Evolutionary conservation across 495 filamentous ascomycete genomes (phyloP).

Genomic region (Aspergillus affinis): DNA sequence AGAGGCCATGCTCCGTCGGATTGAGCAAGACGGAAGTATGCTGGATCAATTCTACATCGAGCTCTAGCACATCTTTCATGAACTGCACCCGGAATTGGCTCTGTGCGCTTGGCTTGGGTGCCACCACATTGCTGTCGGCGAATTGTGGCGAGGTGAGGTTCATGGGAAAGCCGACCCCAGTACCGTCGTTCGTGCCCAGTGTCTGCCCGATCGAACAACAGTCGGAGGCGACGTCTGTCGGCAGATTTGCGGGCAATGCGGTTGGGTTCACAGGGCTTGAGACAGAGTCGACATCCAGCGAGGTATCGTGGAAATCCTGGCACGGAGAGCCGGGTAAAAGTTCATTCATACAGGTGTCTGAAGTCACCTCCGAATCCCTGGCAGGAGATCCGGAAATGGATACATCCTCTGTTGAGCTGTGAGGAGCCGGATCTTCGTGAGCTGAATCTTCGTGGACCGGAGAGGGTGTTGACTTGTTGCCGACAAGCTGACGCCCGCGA

Average conservation of each 20-base stretch:
- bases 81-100: background rate
- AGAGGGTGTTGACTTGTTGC: background rate
- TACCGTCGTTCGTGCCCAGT: background rate
- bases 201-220: background rate
- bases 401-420: background rate
- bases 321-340: background rate
- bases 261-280: background rate
- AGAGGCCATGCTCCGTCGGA: background rate
- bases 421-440: background rate
- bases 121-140: background rate
- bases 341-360: background rate
- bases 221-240: background rate
- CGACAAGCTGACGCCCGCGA: background rate
- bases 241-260: background rate
- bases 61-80: background rate
- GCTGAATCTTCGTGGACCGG: too few species aligned
- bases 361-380: background rate
- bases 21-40: background rate
- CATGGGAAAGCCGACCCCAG: background rate
- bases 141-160: background rate
- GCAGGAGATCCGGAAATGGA: background rate
- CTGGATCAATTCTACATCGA: background rate
- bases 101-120: background rate
- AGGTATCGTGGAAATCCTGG: background rate
- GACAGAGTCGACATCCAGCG: too few species aligned